These are phyloP conservation scores for Aspergillus unguis DNA, from an alignment of 2,329 filamentous ascomycete species.

Conservation along the genomic window DNA sequence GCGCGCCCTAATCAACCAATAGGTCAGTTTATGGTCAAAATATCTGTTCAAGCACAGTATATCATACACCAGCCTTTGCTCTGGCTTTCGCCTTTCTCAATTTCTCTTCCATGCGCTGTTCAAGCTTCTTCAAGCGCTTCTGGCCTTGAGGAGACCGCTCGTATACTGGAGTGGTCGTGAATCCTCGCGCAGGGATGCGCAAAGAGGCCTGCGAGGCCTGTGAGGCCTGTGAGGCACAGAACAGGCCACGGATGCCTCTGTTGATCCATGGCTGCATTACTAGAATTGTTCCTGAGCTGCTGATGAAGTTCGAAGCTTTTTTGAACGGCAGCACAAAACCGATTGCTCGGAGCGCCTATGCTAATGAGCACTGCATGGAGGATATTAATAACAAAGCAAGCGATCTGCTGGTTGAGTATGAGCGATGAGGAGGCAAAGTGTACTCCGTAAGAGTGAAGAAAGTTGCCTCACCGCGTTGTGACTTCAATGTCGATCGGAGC, in stretches of 20 bases:
- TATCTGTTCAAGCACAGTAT: no score
- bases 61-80: no score
- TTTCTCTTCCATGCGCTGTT: constrained; percentile 1
- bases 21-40: neutral
- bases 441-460: neutral
- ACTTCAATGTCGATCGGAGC: constrained; percentile 2
- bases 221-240: constrained; percentile 38
- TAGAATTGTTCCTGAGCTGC: neutral
- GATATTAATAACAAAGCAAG: neutral
- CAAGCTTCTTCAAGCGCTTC: constrained; percentile 14
- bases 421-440: neutral
- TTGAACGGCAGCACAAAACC: neutral
- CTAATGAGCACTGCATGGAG: neutral
- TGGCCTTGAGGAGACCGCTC: constrained; percentile 13
- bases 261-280: constrained; percentile 43
- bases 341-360: neutral
- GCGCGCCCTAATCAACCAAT: neutral
- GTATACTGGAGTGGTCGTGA: constrained; percentile 30
- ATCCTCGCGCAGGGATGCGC: constrained; percentile 28
- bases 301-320: neutral
- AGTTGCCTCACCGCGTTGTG: constrained; percentile 8
- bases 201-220: constrained; percentile 18
- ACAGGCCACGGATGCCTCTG: constrained; percentile 39
- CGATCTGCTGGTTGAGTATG: no score
- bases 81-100: no score